Evolutionary conservation across 2,329 filamentous ascomycete genomes (phyloP).

Genomic region (Apiospora marii): DNA sequence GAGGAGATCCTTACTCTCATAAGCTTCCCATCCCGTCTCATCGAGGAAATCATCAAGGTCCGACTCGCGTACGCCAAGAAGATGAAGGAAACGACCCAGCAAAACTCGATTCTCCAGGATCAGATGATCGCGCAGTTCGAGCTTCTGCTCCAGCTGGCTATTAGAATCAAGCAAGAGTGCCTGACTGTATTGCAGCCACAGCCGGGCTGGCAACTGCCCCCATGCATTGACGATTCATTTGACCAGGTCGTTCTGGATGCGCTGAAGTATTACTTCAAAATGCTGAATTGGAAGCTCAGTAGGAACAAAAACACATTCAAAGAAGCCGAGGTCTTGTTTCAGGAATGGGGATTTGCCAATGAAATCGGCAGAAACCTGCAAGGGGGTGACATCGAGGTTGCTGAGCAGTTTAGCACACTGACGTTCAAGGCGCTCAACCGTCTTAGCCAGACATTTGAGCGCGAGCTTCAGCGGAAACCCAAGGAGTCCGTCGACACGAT

Average conservation of each 20-base stretch:
- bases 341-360: conserved; percentile 98
- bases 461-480: conserved; percentile 83
- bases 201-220: conserved; percentile 92
- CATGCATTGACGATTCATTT: conserved; percentile 96
- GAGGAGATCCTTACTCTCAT: conserved; percentile 95
- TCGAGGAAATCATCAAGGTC: conserved; percentile 95
- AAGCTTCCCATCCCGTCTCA: conserved; percentile 94
- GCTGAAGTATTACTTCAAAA: conserved; percentile 97
- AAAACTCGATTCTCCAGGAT: conserved; percentile 92
- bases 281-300: conserved; percentile 96
- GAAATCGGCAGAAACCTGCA: conserved; percentile 91
- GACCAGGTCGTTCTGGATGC: conserved; percentile 91
- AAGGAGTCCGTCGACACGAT: conserved; percentile 87
- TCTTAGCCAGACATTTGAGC: conserved; percentile 89
- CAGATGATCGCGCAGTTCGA: conserved; percentile 99
- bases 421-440: conserved; percentile 92
- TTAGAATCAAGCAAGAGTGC: conserved; percentile 91
- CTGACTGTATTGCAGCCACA: conserved; percentile 83
- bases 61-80: conserved; percentile 90
- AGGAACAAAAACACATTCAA: conserved; percentile 99
- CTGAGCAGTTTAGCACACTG: conserved; percentile 94
- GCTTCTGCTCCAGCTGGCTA: conserved; percentile 88
- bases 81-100: conserved; percentile 93
- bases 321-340: conserved; percentile 94
- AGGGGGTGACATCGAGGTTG: conserved; percentile 93